A percentile compares a stretch with the other conserved stretches of the same genome.
Conservation (phyloP, 345 rosid species). For the Odontarrhena argentea region DNA sequence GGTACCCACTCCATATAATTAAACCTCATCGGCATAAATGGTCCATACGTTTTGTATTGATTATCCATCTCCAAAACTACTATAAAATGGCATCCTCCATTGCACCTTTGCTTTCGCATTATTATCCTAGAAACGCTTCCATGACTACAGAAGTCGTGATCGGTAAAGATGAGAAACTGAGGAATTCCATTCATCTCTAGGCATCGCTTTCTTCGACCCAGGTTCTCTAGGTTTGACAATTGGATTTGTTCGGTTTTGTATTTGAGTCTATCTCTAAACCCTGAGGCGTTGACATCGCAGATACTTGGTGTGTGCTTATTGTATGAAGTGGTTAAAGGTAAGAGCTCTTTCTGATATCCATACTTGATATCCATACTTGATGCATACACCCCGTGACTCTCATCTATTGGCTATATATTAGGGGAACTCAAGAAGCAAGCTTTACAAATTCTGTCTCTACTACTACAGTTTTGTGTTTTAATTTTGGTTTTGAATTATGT, state of each 20-base stretch:
- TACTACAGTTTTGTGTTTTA: conserved; percentile 5
- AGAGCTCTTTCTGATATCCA: conserved; percentile 66
- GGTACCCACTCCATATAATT: too few relatives aligned
- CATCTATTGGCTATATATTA: too few relatives aligned
- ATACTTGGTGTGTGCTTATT: conserved; percentile 64
- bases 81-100: too few relatives aligned
- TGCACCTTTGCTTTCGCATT: too few relatives aligned
- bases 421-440: conserved; percentile 68
- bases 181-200: conserved; percentile 40
- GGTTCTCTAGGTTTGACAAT: too few relatives aligned
- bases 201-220: conserved; percentile 57
- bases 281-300: conserved; percentile 47
- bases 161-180: conserved; percentile 45
- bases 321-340: conserved; percentile 72
- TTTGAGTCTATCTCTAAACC: not conserved
- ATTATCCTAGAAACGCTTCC: conserved; percentile 65
- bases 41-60: too few relatives aligned
- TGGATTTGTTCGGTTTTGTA: conserved; percentile 7
- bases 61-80: too few relatives aligned
- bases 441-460: conserved; percentile 64
- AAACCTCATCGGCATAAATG: too few relatives aligned
- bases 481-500: too few relatives aligned
- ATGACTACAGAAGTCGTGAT: conserved; percentile 51
- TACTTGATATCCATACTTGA: too few relatives aligned
- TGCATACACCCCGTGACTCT: too few relatives aligned